Conservation (phyloP, 225 moss, liverwort and hornwort genomes). For the Climacium dendroides region DNA sequence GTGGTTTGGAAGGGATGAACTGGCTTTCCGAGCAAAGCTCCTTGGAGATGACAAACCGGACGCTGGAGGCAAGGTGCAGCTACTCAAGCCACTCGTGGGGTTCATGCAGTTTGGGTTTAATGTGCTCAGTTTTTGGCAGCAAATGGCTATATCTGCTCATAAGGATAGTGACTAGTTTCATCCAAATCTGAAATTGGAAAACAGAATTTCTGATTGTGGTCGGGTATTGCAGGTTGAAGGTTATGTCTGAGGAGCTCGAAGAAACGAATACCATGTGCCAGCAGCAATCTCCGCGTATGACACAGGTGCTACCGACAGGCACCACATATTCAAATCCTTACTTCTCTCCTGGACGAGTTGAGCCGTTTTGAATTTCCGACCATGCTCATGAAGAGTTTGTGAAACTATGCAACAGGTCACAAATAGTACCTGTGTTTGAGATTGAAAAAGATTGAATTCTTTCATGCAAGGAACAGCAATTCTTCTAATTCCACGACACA, state of each 20-base stretch:
- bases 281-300: conserved; percentile 31
- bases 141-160: background rate
- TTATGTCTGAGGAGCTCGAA: conserved; percentile 38
- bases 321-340: background rate
- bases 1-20: conserved; percentile 9
- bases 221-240: conserved; percentile 15
- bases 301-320: conserved; percentile 24
- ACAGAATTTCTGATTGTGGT: background rate
- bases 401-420: background rate
- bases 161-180: background rate
- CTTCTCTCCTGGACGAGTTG: background rate
- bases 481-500: background rate
- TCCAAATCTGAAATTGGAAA: background rate
- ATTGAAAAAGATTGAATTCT: background rate
- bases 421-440: background rate
- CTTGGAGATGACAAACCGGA: conserved; percentile 19
- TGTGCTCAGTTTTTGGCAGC: background rate
- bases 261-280: conserved; percentile 21
- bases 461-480: background rate
- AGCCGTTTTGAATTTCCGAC: background rate
- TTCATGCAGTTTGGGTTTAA: background rate
- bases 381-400: background rate
- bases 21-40: conserved; percentile 13
- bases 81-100: background rate
- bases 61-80: conserved; percentile 27